Conservation (phyloP, 2,329 filamentous ascomycete species). For the Neofusicoccum sp. region DNA sequence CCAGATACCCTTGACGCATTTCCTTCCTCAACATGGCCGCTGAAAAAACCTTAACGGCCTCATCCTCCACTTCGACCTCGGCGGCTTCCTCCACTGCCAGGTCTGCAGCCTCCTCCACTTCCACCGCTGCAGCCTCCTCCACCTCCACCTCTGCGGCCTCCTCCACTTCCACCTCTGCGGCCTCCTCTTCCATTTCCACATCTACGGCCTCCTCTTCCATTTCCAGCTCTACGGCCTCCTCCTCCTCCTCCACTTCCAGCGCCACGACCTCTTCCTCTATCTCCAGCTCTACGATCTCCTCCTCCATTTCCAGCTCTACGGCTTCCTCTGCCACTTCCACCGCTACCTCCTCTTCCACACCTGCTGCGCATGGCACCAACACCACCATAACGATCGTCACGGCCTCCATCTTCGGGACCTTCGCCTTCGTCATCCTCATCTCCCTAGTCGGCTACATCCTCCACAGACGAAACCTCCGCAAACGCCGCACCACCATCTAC, state of each 20-base stretch:
- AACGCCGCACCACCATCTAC: not conserved
- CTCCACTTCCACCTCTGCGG: not conserved
- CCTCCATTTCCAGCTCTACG: not conserved
- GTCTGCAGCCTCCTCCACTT: not conserved
- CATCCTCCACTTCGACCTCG: not conserved
- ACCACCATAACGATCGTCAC: conserved; percentile 6
- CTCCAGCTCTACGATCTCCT: not conserved
- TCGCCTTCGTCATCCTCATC: conserved; percentile 16
- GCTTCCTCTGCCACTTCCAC: not conserved
- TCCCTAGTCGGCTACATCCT: conserved; percentile 6
- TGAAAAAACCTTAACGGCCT: not conserved
- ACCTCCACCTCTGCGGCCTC: not conserved
- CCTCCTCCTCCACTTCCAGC: not conserved
- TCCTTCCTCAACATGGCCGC: conserved; percentile 4
- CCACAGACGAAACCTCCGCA: conserved; percentile 12
- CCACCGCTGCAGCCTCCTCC: not conserved
- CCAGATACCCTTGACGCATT: not conserved
- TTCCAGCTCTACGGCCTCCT: not conserved
- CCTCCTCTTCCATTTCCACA: not conserved
- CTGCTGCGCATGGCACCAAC: not conserved
- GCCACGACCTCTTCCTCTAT: not conserved
- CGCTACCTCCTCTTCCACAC: not conserved
- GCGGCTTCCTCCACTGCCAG: not conserved
- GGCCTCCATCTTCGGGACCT: conserved; percentile 11
- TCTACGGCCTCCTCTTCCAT: not conserved